Base-by-base conservation (phyloP, 2,329 filamentous ascomycete species). In the Curvularia sp. region DNA sequence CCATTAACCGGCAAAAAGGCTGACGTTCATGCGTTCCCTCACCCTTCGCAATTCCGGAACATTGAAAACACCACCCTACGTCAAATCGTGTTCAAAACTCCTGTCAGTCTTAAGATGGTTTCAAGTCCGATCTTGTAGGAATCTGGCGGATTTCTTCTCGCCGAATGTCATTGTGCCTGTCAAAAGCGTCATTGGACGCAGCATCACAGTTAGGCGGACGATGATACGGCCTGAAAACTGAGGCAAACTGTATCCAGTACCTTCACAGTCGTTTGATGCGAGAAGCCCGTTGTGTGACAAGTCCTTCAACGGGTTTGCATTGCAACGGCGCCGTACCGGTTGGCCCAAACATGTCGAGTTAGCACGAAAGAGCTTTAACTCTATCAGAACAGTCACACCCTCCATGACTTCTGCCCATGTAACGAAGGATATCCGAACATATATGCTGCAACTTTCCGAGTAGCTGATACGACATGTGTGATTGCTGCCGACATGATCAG, bases 91-190 rank as follows among this genome's bases (percentile, higher is more conserved):
- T 41, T 43, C 48, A 53, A 45, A 46, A 32, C 58, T 65, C 58
- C 64, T 72, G 65, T 72, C 66, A 71, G 51, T 66, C 55, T 55
- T 51, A 51, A 45, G 59, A 41, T 25, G 61, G 73, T 74, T 74
- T 74, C 71, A 74, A 53, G 49, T 67, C 60, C 47, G 28, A 34
- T 57, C 61, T 74, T 74, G 70, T 70, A 69, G 72, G 74, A 74
- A 63, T 45, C 58, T 56, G 55, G 27, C 41, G 52, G 52, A 61
- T 56, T 55, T 64, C 53, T 50, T 58, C 45, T 59, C 50, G 51
- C 53, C 60, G 49, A 68, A 60, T 59, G 61, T 65, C 60, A 63
- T 66, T 57, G 63, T 63, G 62, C 60, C 52, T 61, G 60, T 64
- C 57, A 62, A 52, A 65, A 61, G 63, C 64, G 65, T 55, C 59